phyloP scores from a whole-genome alignment of 2,329 filamentous ascomycete genomes.

The Sporothrix dimorphospora region DNA sequence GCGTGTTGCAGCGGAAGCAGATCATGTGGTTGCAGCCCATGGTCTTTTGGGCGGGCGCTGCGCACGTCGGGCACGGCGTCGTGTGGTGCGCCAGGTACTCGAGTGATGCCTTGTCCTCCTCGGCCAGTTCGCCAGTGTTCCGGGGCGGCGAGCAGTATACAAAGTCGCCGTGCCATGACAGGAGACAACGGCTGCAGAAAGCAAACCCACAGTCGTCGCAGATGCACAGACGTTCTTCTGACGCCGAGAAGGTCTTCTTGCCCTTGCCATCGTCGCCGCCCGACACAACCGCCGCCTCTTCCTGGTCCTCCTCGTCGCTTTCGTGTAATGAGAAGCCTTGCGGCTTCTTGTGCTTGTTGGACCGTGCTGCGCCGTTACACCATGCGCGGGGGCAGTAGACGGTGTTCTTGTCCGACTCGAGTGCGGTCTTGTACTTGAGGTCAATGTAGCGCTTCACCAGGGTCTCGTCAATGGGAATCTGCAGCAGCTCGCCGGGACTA shows the following conservation, averaged over 20 bases:
- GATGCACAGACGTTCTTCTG: conserved; percentile 70
- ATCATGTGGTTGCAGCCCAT: conserved; percentile 97
- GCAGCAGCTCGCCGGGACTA: conserved; percentile 80
- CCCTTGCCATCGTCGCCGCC: neutral
- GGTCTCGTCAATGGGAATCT: conserved; percentile 71
- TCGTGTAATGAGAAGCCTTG: conserved; percentile 66
- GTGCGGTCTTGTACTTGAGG: conserved; percentile 87
- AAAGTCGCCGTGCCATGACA: conserved; percentile 94
- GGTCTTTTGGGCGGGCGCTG: conserved; percentile 82
- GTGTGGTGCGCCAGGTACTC: conserved; percentile 83
- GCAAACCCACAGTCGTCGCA: conserved; percentile 90
- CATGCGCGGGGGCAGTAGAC: conserved; percentile 90
- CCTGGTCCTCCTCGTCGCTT: conserved; percentile 50
- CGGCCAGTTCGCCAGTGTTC: conserved; percentile 49
- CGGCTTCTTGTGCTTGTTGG: conserved; percentile 72
- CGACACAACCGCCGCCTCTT: conserved; percentile 32
- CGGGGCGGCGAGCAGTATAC: conserved; percentile 68
- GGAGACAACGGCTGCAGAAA: conserved; percentile 72
- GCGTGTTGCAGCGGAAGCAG: conserved; percentile 83
- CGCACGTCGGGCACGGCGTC: conserved; percentile 86
- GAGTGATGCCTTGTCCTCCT: conserved; percentile 80
- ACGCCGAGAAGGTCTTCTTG: conserved; percentile 39
- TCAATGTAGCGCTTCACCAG: conserved; percentile 83
- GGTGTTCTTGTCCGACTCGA: conserved; percentile 89
- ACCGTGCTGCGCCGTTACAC: conserved; percentile 87